Evolutionary conservation across 1,284 basidiomycete genomes (phyloP).

Genomic region (Erythrobasidium hasegawianum): DNA sequence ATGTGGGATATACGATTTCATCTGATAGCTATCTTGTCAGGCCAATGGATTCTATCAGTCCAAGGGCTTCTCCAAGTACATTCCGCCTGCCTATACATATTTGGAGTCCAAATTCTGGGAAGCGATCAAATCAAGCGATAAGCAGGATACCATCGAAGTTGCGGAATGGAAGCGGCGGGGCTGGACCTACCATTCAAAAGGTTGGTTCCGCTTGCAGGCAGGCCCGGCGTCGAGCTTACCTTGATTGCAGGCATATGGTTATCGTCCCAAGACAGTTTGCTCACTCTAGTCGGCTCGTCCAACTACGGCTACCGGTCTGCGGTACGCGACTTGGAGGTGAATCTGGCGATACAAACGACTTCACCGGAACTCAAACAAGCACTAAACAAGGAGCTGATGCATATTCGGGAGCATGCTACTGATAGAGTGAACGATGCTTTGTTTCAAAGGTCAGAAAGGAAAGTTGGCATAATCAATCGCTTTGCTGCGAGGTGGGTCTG

Average conservation of each 20-base stretch:
- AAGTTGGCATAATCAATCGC: conserved; percentile 56
- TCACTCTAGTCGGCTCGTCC: conserved; percentile 90
- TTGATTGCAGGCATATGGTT: conserved; percentile 70
- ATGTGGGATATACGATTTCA: too few species aligned
- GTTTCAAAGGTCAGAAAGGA: conserved; percentile 57
- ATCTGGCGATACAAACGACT: conserved; percentile 74
- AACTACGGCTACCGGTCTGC: conserved; percentile 92
- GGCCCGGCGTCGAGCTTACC: not conserved
- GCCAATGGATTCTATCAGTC: conserved; percentile 95
- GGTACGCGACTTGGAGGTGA: conserved; percentile 86
- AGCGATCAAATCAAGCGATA: conserved; percentile 49
- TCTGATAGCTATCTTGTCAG: too few species aligned
- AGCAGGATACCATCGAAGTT: conserved; percentile 59
- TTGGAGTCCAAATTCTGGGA: conserved; percentile 64
- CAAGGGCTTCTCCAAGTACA: conserved; percentile 78
- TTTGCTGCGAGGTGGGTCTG: conserved; percentile 44
- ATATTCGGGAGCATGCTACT: conserved; percentile 51
- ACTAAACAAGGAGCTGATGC: conserved; percentile 53
- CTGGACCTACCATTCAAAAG: conserved; percentile 99
- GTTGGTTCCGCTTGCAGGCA: conserved; percentile 53
- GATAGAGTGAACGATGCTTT: conserved; percentile 52
- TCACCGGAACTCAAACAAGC: conserved; percentile 50
- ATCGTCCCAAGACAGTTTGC: conserved; percentile 52
- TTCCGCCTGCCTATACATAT: conserved; percentile 91
- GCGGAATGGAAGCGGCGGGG: conserved; percentile 82